Base-by-base conservation (phyloP, 2,329 filamentous ascomycete species). In the Nigrospora osmanthi region DNA sequence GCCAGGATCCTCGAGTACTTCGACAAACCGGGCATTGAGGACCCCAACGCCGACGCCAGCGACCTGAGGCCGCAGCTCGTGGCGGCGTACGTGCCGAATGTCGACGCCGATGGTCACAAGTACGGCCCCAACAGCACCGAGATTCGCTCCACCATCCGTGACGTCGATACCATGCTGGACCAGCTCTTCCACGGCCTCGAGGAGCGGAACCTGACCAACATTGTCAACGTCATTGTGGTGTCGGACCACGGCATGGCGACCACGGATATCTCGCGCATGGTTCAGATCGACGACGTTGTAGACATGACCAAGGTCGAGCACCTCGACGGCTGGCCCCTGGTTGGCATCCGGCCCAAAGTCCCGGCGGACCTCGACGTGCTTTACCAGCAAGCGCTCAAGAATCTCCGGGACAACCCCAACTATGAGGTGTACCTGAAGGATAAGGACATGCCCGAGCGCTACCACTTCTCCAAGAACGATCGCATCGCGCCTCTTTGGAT, bases 231-330 rank as follows among this genome's bases (percentile, higher is more conserved):
- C 9, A 82, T 98, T 32, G 76, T 98, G n/a, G 91, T 98, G 3
- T 96, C 89, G 1, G 93, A 98, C 61, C 93, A 98, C 61, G 93
- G 93, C 42, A 98, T 98, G 93, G 93, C 93, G 1, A 95, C 89
- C 0, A 97, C 93, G 0, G 87, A 90, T 48, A 80, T 78, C 0
- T 74, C 81, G 15, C 79, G 93, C 11, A 71, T 97, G 38, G 76
- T 97, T 23, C 93, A 97, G 64, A 72, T 97, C 3, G 93, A 98
- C 51, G 89, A 96, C 58, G 67, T 97, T 4, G 73, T 97, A 39
- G 88, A 96, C 60, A 74, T 85, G 6, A 70, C 68, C 40, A 76
- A 89, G 54, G 82, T 97, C 38, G 84, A 85, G 47, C 89, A 93
- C 60, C 85, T 81, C 23, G 93, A 98, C 54, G 93, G 93, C 44